A percentile compares a stretch with the other conserved stretches of the same genome.
phyloP scores from a whole-genome alignment of 305 asterid genomes.

The Striga hermonthica region DNA sequence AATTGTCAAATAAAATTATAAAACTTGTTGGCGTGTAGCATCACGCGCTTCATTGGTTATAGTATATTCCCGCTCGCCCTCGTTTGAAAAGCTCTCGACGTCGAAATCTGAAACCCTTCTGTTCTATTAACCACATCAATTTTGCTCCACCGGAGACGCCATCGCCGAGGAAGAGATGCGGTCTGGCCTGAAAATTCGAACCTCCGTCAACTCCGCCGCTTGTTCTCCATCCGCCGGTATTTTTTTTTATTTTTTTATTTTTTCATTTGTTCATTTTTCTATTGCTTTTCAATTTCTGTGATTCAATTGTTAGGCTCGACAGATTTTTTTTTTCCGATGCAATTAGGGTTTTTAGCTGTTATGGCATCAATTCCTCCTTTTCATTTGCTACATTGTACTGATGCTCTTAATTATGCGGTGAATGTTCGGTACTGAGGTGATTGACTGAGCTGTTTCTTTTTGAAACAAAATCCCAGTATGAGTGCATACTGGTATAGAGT shows the following conservation, averaged over 20 bases:
- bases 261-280: background rate
- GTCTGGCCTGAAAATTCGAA: constrained; percentile 33
- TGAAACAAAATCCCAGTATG: constrained; percentile 13
- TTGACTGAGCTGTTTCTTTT: constrained; percentile 10
- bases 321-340: constrained; percentile 14
- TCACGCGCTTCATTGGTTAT: constrained; percentile 37
- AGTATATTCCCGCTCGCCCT: constrained; percentile 36
- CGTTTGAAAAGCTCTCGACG: constrained; percentile 18
- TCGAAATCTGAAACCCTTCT: constrained; percentile 24
- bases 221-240: constrained; percentile 33
- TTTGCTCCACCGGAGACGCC: constrained; percentile 26
- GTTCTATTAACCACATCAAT: constrained; percentile 17
- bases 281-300: background rate
- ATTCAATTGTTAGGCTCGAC: constrained; percentile 9
- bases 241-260: constrained; percentile 25
- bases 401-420: background rate
- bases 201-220: constrained; percentile 31
- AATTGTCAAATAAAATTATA: too few species aligned
- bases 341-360: constrained; percentile 10
- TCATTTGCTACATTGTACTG: too few species aligned
- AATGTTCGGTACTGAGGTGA: constrained; percentile 7
- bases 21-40: constrained; percentile 25
- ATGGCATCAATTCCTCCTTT: constrained; percentile 18
- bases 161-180: constrained; percentile 28
- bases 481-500: constrained; percentile 10